A percentile compares a stretch with the other conserved stretches of the same genome.
Conservation (phyloP, 768 basidiomycete genomes). For the Leccinum incarnatum region DNA sequence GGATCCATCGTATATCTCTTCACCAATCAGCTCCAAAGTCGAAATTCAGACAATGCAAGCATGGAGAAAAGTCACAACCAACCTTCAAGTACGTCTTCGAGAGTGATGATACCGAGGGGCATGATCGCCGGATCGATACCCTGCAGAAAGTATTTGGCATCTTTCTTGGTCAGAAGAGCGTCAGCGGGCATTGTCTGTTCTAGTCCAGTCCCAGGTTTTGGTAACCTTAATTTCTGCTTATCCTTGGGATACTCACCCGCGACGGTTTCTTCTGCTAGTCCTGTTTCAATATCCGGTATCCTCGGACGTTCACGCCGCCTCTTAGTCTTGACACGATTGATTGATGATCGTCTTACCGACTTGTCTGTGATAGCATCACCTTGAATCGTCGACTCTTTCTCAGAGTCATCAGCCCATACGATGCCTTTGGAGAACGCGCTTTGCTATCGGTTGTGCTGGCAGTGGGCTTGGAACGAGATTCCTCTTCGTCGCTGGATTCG, state of each 20-base stretch:
- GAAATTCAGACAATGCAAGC: background rate
- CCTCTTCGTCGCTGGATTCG: conserved; percentile 44
- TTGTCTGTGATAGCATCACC: conserved; percentile 22
- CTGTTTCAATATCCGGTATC: conserved; percentile 25
- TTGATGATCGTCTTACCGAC: conserved; percentile 14
- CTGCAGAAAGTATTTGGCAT: conserved; percentile 82
- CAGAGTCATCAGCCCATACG: conserved; percentile 34
- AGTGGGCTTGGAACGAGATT: conserved; percentile 23
- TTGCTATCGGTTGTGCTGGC: conserved; percentile 15
- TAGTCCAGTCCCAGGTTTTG: conserved; percentile 39
- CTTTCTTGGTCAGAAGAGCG: conserved; percentile 73
- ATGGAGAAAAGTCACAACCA: conserved; percentile 1
- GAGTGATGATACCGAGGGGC: conserved; percentile 88
- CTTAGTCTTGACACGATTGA: conserved; percentile 16
- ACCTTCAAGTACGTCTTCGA: conserved; percentile 93
- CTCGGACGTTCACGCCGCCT: conserved; percentile 10
- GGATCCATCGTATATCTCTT: conserved; percentile 92
- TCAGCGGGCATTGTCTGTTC: conserved; percentile 90
- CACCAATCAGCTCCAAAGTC: conserved; percentile 78
- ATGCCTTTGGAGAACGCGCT: conserved; percentile 24
- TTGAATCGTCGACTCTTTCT: conserved; percentile 27
- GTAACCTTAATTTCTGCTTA: conserved; percentile 28
- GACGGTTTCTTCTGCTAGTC: conserved; percentile 13
- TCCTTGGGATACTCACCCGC: conserved; percentile 18
- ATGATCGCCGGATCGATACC: conserved; percentile 77